Evolutionary conservation across 805 yeast genomes (phyloP), one percentile per base, ranked within the genome.

Genomic region (Saturnispora sekii): DNA sequence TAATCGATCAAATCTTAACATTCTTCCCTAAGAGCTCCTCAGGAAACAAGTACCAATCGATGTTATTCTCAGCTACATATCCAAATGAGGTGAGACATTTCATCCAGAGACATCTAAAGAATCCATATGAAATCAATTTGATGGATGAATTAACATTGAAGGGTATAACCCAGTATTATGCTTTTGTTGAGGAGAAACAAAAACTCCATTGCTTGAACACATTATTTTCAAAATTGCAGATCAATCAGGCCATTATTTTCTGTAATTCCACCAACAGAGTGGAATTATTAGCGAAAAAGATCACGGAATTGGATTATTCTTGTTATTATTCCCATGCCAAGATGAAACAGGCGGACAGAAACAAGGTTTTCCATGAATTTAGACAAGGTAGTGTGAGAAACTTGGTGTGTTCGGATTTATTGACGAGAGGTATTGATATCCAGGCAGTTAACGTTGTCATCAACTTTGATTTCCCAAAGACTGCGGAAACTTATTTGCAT

Each of bases 401-500:
- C 61, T 74, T 93, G 59, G 98, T 93, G 35, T 93, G 98, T 68
- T 85, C 97, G 1, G 98, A 93, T 69, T 73, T 93, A 51, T 76
- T 93, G 52, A 90, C 97, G 29, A 84, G 97, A 74, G 97, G 98
- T 76, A 93, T 93, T 58, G 98, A 93, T 73, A 90, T 93, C 57
- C 97, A 93, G 67, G 97, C 97, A 6, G 98, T 93, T 52, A 93
- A 93, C 61, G 97, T 93, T 39, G 98, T 93, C 41, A 85, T 93
- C 58, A 93, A 93, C 69, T 93, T 93, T 63, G 98, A 93, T 65
- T 93, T 93, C 82, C 98, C 98, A 50, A 90, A 90, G 65, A 87
- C 83, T 44, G 97, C 97, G 7, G 98, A 93, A 66, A 93, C 97
- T 35, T 93, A 93, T 63, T 75, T 93, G 56, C 98, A 93, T 70